phyloP scores from a whole-genome alignment of 2,329 filamentous ascomycete species.

The Tolypocladium paradoxum region DNA sequence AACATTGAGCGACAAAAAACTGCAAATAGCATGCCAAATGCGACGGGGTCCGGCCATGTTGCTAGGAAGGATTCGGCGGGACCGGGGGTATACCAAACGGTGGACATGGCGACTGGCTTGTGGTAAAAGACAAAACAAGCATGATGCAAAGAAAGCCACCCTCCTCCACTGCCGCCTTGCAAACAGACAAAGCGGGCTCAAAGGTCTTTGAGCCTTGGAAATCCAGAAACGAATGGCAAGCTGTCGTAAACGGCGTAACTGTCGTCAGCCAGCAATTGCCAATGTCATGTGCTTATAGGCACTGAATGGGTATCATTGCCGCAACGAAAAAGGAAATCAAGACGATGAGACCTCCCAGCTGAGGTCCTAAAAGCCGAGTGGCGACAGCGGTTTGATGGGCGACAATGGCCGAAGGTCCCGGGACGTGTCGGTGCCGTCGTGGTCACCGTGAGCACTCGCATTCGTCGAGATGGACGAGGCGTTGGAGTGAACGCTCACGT shows the following conservation, averaged over 20 bases:
- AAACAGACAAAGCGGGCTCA: neutral
- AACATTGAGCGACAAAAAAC: constrained; percentile 1
- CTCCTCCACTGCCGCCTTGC: neutral
- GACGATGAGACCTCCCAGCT: neutral
- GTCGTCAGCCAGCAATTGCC: constrained; percentile 1
- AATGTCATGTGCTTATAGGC: neutral
- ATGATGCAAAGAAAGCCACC: neutral
- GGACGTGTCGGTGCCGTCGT: constrained; percentile 13
- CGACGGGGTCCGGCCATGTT: neutral
- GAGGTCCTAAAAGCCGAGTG: constrained; percentile 40
- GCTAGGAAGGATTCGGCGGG: neutral
- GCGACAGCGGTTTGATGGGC: constrained; percentile 56
- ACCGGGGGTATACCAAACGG: constrained; percentile 17
- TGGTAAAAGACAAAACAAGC: neutral
- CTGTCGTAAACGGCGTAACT: constrained; percentile 1
- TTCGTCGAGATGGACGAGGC: constrained; percentile 33
- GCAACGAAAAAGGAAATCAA: constrained; percentile 2
- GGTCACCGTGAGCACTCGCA: constrained; percentile 33
- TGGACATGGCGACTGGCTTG: neutral
- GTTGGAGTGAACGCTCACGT: constrained; percentile 31
- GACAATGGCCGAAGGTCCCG: constrained; percentile 46
- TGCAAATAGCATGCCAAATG: neutral
- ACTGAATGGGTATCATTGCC: constrained; percentile 4
- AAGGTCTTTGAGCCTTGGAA: neutral
- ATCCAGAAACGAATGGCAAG: neutral